phyloP scores from a whole-genome alignment of 2,329 filamentous ascomycete species.

The Huntiella moniliformis region DNA sequence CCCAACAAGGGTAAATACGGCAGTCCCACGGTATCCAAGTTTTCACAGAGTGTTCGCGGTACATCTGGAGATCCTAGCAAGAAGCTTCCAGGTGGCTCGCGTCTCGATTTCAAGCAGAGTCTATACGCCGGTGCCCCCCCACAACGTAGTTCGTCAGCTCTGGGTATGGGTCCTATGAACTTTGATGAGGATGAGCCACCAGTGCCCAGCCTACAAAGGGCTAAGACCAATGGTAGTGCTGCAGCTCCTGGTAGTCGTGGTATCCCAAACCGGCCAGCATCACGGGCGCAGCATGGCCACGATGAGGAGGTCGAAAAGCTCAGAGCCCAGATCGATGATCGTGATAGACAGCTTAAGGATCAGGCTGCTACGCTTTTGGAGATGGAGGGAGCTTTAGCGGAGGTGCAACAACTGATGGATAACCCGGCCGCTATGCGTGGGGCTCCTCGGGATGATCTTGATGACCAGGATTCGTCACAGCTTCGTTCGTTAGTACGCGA shows the following conservation, averaged over 20 bases:
- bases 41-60: constrained; percentile 45
- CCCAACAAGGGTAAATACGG: constrained; percentile 33
- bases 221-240: constrained; percentile 29
- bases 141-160: constrained; percentile 36
- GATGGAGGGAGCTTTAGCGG: constrained; percentile 76
- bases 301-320: constrained; percentile 60
- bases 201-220: constrained; percentile 8
- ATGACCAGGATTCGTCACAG: constrained; percentile 53
- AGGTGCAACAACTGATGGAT: constrained; percentile 53
- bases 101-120: constrained; percentile 26
- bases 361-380: constrained; percentile 67
- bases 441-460: constrained; percentile 26
- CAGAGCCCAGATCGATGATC: constrained; percentile 56
- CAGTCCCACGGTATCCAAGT: constrained; percentile 32
- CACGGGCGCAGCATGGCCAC: constrained; percentile 37
- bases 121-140: constrained; percentile 25
- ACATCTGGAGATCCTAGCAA: constrained; percentile 44
- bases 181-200: constrained; percentile 36
- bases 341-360: constrained; percentile 73
- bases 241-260: constrained; percentile 31
- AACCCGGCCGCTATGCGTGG: constrained; percentile 26
- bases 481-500: constrained; percentile 70
- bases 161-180: constrained; percentile 28
- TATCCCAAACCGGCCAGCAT: constrained; percentile 21
- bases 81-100: constrained; percentile 23